A percentile compares a stretch with the other conserved stretches of the same genome.
These are phyloP conservation scores for Scorias spongiosa DNA, from an alignment of 2,329 filamentous ascomycete genomes.

Conservation along the genomic window DNA sequence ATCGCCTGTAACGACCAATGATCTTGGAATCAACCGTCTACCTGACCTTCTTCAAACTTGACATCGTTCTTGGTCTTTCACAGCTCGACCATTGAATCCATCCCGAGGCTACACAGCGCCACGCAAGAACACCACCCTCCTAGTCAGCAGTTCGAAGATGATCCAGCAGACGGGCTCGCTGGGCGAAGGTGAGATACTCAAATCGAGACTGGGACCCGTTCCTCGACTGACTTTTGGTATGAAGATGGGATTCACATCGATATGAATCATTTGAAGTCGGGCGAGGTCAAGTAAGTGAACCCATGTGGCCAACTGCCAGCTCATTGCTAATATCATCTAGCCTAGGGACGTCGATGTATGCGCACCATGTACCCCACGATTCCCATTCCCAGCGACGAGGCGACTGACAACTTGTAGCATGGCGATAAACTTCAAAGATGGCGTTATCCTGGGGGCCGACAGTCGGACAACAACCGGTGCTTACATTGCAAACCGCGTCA, in stretches of 20 bases:
- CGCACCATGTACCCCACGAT: constrained; percentile 10
- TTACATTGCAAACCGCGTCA: constrained; percentile 98
- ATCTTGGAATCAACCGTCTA: no score
- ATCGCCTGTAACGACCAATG: no score
- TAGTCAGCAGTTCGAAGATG: constrained; percentile 9
- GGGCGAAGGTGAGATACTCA: constrained; percentile 21
- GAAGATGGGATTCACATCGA: constrained; percentile 97
- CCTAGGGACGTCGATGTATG: constrained; percentile 93
- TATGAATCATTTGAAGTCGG: constrained; percentile 97
- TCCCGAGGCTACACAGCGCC: not conserved
- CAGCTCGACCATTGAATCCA: not conserved
- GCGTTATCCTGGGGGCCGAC: constrained; percentile 94
- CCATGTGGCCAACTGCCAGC: no score
- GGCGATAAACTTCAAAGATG: constrained; percentile 98
- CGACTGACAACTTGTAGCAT: constrained; percentile 43
- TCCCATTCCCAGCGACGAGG: constrained; percentile 11
- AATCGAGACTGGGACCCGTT: constrained; percentile 3
- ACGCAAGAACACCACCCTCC: no score
- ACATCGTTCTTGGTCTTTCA: no score
- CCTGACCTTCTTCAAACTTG: no score
- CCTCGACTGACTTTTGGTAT: not conserved
- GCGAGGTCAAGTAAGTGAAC: constrained; percentile 81
- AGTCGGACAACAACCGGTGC: constrained; percentile 93
- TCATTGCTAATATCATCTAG: constrained; percentile 29
- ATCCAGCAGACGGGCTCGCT: constrained; percentile 25